Evolutionary conservation across 1,139 yeast genomes (phyloP), one percentile per base, ranked within the genome.

Genomic region (Taphrina pruni): DNA sequence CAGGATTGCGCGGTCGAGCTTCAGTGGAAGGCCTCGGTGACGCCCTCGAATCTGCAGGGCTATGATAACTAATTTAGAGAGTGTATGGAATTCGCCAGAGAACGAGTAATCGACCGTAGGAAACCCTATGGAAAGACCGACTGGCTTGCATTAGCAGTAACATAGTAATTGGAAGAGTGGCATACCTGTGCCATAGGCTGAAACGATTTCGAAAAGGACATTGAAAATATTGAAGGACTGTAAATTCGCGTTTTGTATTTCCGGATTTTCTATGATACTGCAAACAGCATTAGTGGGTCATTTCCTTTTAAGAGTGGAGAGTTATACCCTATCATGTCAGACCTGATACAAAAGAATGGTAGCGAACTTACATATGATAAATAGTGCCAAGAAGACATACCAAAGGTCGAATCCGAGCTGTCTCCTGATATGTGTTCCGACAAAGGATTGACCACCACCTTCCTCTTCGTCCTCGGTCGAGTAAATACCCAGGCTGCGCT

Each of bases 321-420:
- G 32, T 26, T 97, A 90, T 55, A 56, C 60, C 60, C 60, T 56
- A 35, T n/a, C 45, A 7, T n/a, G 43, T 35, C 21, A 35, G 36
- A 20, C 21, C 5, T 14, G 4, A 6, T 3, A 8, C 7, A 9
- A 55, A n/a, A 2, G 12, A 38, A 17, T 11, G 45, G 45, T 8
- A 3, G 45, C n/a, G 38, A 21, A 41, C 54, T 58, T 45, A 58
- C 67, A 64, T 14, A 94, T 86, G 62, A 94, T 83, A 76, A 95
- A 91, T 43, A 94, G 79, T 0, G 97, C 97, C 73, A 94, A 78
- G 75, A 90, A 89, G 51, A 95, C 84, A 78, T 89, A 94, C 99
- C 99, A 95, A 75, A 95, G 81, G 80, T 94, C 99, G 78, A 90
- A 92, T 0, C 97, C 90, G 69, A 94, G 83, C 80, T 94, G 99